Percentiles rank a stretch among this genome's conserved stretches.
phyloP scores from a whole-genome alignment of 2,329 filamentous ascomycete genomes.

The Sporothrix globosa region DNA sequence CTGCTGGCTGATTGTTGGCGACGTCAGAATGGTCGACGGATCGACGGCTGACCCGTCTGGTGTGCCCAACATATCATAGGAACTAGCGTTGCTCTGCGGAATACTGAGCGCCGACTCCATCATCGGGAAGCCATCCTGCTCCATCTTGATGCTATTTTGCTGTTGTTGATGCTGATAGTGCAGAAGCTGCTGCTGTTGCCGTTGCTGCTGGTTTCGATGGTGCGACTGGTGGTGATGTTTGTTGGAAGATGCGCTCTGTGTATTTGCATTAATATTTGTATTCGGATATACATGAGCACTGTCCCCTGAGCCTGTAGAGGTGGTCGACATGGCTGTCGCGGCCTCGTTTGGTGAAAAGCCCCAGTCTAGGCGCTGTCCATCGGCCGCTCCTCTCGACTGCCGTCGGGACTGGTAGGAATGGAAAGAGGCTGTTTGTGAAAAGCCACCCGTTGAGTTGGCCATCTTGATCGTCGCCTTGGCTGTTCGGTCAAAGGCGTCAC shows the following conservation, averaged over 20 bases:
- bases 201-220: constrained; percentile 40
- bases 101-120: constrained; percentile 49
- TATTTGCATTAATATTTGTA: not conserved
- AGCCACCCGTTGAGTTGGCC: constrained; percentile 85
- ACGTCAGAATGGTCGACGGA: constrained; percentile 49
- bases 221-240: constrained; percentile 36
- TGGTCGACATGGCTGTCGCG: constrained; percentile 35
- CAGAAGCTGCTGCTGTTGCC: constrained; percentile 37
- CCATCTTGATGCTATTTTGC: constrained; percentile 43
- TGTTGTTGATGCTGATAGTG: constrained; percentile 34
- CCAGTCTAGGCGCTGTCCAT: constrained; percentile 37
- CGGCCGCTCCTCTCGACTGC: constrained; percentile 40
- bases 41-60: constrained; percentile 42
- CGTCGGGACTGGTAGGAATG: constrained; percentile 34
- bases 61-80: constrained; percentile 41
- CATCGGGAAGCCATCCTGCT: constrained; percentile 46
- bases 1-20: constrained; percentile 43
- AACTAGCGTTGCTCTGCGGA: constrained; percentile 46
- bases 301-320: constrained; percentile 24
- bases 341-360: constrained; percentile 28
- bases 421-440: constrained; percentile 54
- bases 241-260: not conserved
- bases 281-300: constrained; percentile 19
- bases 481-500: constrained; percentile 92
- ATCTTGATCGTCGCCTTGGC: constrained; percentile 95